Evolutionary conservation across 352 stramenopile species (phyloP), one percentile per base, ranked within the genome.

Genomic region (Salisapilia sapeloensis): DNA sequence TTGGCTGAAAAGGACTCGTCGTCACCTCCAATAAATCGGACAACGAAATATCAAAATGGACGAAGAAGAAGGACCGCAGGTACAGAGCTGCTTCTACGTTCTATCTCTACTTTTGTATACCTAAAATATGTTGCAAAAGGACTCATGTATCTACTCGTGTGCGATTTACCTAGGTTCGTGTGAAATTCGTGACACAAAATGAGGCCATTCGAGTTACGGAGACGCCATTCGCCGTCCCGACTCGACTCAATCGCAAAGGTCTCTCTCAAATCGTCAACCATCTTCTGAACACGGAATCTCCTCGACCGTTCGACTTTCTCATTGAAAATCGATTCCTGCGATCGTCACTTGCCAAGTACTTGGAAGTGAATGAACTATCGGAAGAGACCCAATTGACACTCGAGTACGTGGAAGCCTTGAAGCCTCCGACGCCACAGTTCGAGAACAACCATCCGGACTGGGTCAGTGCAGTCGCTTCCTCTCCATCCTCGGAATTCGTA

Each of bases 251-350:
- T 33, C 69, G 79, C 4, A 72, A 82, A 23, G 75, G 76, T 0
- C 64, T 93, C 28, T 92, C 76, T 22, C 72, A 93, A 44, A 70
- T 93, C 17, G 64, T 93, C 11, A 93, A 93, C 56, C 79, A 93
- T 39, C 38, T 93, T 37, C 57, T 93, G 21, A 67, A 67, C 43
- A 58, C 45, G 15, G 34, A 45, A 36, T 61, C 53, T 16, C 55
- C 64, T 4, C 60, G 61, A 12, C 76, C 75, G 8, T 93, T 93
- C 42, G 79, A 93, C 53, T 91, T 93, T 30, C 51, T 93, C 16
- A 48, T 85, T 29, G 76, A 85, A 17, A 64, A 55, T 4, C 35
- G 60, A 7, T 86, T 86, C 38, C 50, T 90, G 25, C 74, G 74
- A 39, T 70, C 69, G 28, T 71, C 74, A 25, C 52, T 90, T 10